A percentile compares a stretch with the other conserved stretches of the same genome.
Conservation (phyloP, 352 stramenopile species). For the Aphanomyces astaci region DNA sequence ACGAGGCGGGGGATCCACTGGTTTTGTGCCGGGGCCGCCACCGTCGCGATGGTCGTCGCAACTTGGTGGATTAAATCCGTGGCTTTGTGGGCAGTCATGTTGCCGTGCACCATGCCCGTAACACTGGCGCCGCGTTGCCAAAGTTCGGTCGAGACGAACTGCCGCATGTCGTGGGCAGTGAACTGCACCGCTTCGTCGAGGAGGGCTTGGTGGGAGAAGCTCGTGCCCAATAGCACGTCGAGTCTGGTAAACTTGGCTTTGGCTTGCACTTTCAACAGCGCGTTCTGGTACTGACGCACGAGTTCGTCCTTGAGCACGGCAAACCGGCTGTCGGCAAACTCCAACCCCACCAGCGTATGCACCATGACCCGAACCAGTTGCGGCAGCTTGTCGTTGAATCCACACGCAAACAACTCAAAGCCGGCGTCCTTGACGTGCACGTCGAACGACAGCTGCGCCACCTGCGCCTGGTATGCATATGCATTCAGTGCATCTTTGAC, state of each 20-base stretch:
- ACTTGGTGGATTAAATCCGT: background rate
- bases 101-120: slow-evolving; percentile 64
- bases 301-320: slow-evolving; percentile 60
- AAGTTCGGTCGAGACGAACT: slow-evolving; percentile 36
- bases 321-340: slow-evolving; percentile 46
- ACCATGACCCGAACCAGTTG: slow-evolving; percentile 59
- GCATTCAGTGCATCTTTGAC: slow-evolving; percentile 60
- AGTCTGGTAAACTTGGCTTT: slow-evolving; percentile 62
- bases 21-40: slow-evolving; percentile 29
- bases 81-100: slow-evolving; percentile 31
- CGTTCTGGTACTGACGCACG: slow-evolving; percentile 60
- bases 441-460: slow-evolving; percentile 64
- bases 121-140: slow-evolving; percentile 47
- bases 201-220: slow-evolving; percentile 40
- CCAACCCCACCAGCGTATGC: slow-evolving; percentile 39
- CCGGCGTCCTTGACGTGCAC: slow-evolving; percentile 53
- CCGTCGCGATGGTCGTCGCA: background rate
- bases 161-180: slow-evolving; percentile 34
- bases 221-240: slow-evolving; percentile 44
- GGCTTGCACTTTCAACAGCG: slow-evolving; percentile 41
- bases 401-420: slow-evolving; percentile 59
- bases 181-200: slow-evolving; percentile 39
- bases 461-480: slow-evolving; percentile 65
- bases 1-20: slow-evolving; percentile 48
- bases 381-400: slow-evolving; percentile 67